Conservation (phyloP, 129 eudicot genomes). For the Artemisia annua region DNA sequence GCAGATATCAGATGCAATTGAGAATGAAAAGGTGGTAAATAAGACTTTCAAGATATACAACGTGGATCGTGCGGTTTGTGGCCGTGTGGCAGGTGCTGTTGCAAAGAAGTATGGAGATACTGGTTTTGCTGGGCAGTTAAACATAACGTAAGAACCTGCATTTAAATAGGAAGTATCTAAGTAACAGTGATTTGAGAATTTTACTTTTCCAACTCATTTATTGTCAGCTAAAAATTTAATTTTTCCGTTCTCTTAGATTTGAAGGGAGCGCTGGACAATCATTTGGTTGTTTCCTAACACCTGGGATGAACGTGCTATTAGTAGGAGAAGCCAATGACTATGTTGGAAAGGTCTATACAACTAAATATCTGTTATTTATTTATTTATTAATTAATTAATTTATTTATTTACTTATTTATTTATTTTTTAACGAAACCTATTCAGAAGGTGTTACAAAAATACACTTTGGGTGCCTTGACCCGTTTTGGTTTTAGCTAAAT, state of each 20-base stretch:
- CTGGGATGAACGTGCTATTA: conserved; percentile 93
- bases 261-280: conserved; percentile 91
- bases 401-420: too few relatives aligned
- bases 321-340: conserved; percentile 99
- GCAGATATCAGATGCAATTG: conserved; percentile 92
- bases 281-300: conserved; percentile 89
- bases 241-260: conserved; percentile 40
- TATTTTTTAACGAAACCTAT: not conserved
- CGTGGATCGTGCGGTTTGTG: conserved; percentile 97
- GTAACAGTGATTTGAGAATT: conserved; percentile 2
- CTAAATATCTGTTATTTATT: too few relatives aligned
- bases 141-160: conserved; percentile 61
- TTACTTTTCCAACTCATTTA: conserved; percentile 19
- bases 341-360: conserved; percentile 83
- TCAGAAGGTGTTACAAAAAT: not conserved
- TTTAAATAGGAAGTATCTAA: conserved; percentile 2
- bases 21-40: conserved; percentile 77
- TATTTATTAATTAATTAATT: not conserved
- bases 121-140: conserved; percentile 98
- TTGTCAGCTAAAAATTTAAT: not conserved
- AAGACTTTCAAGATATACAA: conserved; percentile 76
- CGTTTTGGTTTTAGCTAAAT: not conserved
- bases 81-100: conserved; percentile 89
- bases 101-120: conserved; percentile 99
- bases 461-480: conserved; percentile 4